These are phyloP conservation scores for Neurospora sp. DNA, from an alignment of 495 filamentous ascomycete species.

Conservation along the genomic window DNA sequence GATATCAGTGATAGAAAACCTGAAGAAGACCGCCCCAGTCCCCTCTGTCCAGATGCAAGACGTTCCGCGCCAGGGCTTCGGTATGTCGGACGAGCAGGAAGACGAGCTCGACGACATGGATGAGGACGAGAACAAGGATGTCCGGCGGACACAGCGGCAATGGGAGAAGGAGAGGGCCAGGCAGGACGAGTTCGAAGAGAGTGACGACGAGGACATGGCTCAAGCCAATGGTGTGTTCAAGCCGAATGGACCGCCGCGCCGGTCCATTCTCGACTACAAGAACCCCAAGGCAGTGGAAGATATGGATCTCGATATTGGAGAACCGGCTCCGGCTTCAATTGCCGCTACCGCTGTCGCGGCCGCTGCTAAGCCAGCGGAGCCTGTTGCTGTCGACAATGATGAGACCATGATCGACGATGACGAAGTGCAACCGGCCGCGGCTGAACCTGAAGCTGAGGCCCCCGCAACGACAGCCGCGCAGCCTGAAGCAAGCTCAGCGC, in stretches of 20 bases:
- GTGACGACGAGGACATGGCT: slow-evolving; percentile 81
- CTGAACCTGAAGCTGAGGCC: slow-evolving; percentile 2
- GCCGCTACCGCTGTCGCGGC: slow-evolving; percentile 38
- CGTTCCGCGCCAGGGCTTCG: slow-evolving; percentile 68
- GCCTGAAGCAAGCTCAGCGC: background rate
- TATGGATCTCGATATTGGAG: slow-evolving; percentile 51
- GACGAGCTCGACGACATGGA: slow-evolving; percentile 83
- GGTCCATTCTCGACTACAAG: slow-evolving; percentile 61
- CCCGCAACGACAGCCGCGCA: background rate
- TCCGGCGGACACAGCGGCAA: slow-evolving; percentile 68
- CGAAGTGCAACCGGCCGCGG: slow-evolving; percentile 7
- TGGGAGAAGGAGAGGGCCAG: slow-evolving; percentile 71
- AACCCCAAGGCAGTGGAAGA: slow-evolving; percentile 57
- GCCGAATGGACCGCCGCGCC: slow-evolving; percentile 46
- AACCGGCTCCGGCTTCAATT: slow-evolving; percentile 45
- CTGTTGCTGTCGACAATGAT: slow-evolving; percentile 38
- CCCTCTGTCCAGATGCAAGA: slow-evolving; percentile 94
- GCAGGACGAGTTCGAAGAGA: slow-evolving; percentile 70
- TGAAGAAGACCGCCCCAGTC: slow-evolving; percentile 76
- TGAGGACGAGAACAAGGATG: slow-evolving; percentile 83
- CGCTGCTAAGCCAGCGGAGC: slow-evolving; percentile 36
- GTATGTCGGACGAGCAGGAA: slow-evolving; percentile 71
- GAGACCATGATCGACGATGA: slow-evolving; percentile 59
- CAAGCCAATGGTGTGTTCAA: slow-evolving; percentile 63
- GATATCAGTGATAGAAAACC: slow-evolving; percentile 81